A percentile compares a stretch with the other conserved stretches of the same genome.
These are phyloP conservation scores for Paramecium tetraurelia DNA, from an alignment of 73 alveolate genomes.

Conservation along the genomic window DNA sequence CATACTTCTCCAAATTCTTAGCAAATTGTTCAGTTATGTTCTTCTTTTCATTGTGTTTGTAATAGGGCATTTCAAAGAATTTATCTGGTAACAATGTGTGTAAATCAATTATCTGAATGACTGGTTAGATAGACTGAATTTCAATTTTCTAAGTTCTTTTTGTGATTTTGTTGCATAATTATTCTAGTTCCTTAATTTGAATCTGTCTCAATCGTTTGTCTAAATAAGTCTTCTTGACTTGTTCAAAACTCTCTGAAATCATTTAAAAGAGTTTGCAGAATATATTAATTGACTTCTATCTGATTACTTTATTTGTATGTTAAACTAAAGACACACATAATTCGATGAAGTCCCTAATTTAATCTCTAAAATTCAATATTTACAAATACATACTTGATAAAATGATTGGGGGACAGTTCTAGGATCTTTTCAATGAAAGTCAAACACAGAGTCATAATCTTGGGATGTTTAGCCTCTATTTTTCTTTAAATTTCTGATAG, in stretches of 20 bases:
- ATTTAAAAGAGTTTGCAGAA: not conserved
- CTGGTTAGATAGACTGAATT: not conserved
- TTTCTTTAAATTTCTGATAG: not conserved
- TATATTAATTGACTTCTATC: not conserved
- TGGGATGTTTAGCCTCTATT: slow-evolving; percentile 24
- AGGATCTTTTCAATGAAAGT: not conserved
- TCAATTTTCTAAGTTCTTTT: not conserved
- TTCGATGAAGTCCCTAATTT: not conserved
- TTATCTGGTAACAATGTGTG: slow-evolving; percentile 11
- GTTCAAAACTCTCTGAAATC: slow-evolving; percentile 3
- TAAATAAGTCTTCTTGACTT: not conserved
- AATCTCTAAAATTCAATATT: not conserved
- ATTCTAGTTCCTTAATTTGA: not conserved
- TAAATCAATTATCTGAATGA: not conserved
- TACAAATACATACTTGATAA: not conserved
- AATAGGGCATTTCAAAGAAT: slow-evolving; percentile 44
- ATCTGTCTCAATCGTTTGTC: slow-evolving; percentile 3
- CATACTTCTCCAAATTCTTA: not conserved
- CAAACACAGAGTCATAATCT: not conserved
- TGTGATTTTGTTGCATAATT: not conserved
- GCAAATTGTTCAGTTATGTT: not conserved
- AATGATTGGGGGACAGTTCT: not conserved
- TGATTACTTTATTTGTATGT: slow-evolving; percentile 14
- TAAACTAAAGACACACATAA: not conserved
- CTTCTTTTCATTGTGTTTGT: slow-evolving; percentile 17